Evolutionary conservation across 768 basidiomycete genomes (phyloP).

Genomic region (Panellus pusillus): DNA sequence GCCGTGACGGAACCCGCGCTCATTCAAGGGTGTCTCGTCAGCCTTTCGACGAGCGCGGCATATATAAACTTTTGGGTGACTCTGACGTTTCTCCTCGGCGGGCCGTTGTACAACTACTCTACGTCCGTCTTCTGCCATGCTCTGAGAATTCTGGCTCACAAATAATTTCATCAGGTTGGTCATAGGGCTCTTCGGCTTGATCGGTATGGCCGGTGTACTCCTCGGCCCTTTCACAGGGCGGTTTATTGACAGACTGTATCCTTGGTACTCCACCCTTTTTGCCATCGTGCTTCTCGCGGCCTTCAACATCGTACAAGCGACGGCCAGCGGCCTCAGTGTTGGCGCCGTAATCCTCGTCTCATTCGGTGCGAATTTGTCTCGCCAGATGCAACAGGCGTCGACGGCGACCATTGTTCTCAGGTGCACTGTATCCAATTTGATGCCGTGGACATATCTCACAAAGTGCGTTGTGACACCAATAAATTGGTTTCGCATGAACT

Average conservation of each 20-base stretch:
- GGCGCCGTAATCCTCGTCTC: conserved; percentile 69
- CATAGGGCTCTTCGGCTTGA: conserved; percentile 74
- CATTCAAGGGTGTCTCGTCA: conserved; percentile 65
- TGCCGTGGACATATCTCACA: background rate
- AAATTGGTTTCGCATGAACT: no score
- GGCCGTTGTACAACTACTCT: conserved; percentile 72
- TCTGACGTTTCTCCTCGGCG: conserved; percentile 79
- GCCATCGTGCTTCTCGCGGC: conserved; percentile 49
- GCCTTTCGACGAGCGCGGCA: conserved; percentile 60
- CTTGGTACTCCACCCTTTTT: conserved; percentile 73
- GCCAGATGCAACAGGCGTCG: conserved; percentile 72
- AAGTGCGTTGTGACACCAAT: no score
- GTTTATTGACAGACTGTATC: conserved; percentile 68
- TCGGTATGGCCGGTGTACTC: conserved; percentile 74
- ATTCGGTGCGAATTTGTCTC: conserved; percentile 67
- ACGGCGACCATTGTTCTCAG: conserved; percentile 58
- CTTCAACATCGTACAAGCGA: conserved; percentile 64
- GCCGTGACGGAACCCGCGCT: conserved; percentile 76
- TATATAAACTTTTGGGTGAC: conserved; percentile 72
- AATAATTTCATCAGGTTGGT: conserved; percentile 32
- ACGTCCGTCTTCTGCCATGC: conserved; percentile 44
- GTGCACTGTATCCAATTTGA: conserved; percentile 30
- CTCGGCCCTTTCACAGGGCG: conserved; percentile 70
- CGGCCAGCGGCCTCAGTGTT: conserved; percentile 67
- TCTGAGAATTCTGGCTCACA: background rate